A percentile compares a stretch with the other conserved stretches of the same genome.
Conservation (phyloP, 129 eudicot species). For the Scalesia atractyloides region DNA sequence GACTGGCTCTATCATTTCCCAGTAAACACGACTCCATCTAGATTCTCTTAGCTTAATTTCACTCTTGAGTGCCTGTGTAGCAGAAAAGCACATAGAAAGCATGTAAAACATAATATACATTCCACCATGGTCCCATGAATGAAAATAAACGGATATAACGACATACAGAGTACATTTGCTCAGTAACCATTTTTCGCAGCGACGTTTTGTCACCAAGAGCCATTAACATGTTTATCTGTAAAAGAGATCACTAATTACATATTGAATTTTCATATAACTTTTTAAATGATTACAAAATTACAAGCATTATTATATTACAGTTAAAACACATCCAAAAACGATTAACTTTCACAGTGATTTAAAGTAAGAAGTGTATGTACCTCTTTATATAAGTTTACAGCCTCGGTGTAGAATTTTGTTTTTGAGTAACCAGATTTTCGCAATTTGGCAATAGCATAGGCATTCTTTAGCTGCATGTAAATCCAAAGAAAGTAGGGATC, state of each 20-base stretch:
- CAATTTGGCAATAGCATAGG: constrained; percentile 78
- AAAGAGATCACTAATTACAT: constrained; percentile 6
- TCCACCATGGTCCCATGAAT: constrained; percentile 23
- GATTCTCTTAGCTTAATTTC: constrained; percentile 87
- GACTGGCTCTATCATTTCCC: constrained; percentile 83
- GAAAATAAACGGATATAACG: constrained; percentile 18
- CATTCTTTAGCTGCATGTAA: constrained; percentile 75
- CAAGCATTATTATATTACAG: constrained; percentile 11
- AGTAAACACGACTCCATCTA: constrained; percentile 69
- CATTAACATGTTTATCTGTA: constrained; percentile 73
- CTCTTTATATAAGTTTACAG: constrained; percentile 74
- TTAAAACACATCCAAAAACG: constrained; percentile 2
- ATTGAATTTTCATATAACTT: not conserved
- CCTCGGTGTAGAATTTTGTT: constrained; percentile 70
- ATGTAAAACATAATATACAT: constrained; percentile 14
- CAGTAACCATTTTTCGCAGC: constrained; percentile 84
- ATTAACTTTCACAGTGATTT: constrained; percentile 2
- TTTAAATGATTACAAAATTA: not conserved
- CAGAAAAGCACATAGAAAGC: constrained; percentile 13
- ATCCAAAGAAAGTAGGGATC: constrained; percentile 20
- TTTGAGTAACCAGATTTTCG: constrained; percentile 87
- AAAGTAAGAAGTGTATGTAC: constrained; percentile 49
- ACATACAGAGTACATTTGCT: constrained; percentile 90
- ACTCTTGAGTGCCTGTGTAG: constrained; percentile 76
- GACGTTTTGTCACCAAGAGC: constrained; percentile 79